A percentile compares a stretch with the other conserved stretches of the same genome.
These are phyloP conservation scores for Paramecium bursaria DNA, from an alignment of 73 alveolate species.

Conservation along the genomic window DNA sequence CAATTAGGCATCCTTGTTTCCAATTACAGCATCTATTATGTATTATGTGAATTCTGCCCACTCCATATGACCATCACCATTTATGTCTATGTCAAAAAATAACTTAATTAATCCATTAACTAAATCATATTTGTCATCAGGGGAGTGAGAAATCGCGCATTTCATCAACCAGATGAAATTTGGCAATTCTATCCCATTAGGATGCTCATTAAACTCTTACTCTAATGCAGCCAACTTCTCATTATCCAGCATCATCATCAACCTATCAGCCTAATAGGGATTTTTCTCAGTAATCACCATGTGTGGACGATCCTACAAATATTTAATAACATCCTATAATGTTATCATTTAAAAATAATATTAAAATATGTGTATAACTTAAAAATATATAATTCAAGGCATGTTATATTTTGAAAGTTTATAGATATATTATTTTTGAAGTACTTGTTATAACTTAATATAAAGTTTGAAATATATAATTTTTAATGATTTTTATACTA, in stretches of 20 bases:
- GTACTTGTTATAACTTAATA: too few relatives aligned
- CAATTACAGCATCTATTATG: constrained; percentile 96
- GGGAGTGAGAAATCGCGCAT: constrained; percentile 76
- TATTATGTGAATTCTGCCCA: constrained; percentile 97
- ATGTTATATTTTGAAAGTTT: too few relatives aligned
- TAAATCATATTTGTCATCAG: constrained; percentile 91
- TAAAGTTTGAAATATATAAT: too few relatives aligned
- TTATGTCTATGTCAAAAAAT: constrained; percentile 95
- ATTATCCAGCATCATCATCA: constrained; percentile 97
- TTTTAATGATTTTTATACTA: too few relatives aligned
- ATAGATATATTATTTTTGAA: too few relatives aligned
- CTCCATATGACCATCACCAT: constrained; percentile 98
- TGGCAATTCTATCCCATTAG: constrained; percentile 88
- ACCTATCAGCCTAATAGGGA: constrained; percentile 73
- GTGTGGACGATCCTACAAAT: too few relatives aligned
- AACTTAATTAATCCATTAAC: constrained; percentile 94
- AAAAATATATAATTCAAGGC: too few relatives aligned
- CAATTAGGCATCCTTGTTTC: constrained; percentile 76
- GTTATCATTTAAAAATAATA: too few relatives aligned
- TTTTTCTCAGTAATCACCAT: constrained; percentile 4
- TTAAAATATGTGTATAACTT: too few relatives aligned
- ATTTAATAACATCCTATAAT: too few relatives aligned
- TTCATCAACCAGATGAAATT: constrained; percentile 88
- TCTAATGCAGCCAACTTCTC: constrained; percentile 92
- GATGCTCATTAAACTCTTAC: constrained; percentile 90